These are phyloP conservation scores for Rosa hybrid DNA, from an alignment of 331 rosid species.

Conservation along the genomic window DNA sequence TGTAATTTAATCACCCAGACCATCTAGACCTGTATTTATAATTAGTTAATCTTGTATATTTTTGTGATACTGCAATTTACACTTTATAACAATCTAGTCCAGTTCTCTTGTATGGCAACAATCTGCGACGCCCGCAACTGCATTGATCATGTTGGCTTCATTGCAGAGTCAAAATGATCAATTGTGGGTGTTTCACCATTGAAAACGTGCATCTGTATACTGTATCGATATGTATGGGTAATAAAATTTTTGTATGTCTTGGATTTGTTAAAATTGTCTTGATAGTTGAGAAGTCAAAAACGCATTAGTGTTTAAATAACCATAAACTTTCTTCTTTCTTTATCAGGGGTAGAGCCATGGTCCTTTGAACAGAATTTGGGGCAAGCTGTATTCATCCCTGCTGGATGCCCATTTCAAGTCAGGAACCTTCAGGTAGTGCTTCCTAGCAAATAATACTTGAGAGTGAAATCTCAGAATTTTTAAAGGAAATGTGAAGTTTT, in stretches of 20 bases:
- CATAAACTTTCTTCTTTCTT: slow-evolving; percentile 28
- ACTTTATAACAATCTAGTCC: neutral
- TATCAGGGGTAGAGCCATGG: slow-evolving; percentile 92
- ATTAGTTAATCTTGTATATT: neutral
- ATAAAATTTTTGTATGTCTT: neutral
- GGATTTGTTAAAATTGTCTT: neutral
- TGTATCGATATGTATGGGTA: neutral
- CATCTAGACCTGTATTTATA: neutral
- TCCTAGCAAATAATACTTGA: neutral
- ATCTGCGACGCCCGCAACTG: neutral
- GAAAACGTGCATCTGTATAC: neutral
- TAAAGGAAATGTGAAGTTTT: neutral
- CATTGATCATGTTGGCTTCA: neutral
- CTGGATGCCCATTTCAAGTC: slow-evolving; percentile 96
- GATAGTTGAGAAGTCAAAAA: neutral
- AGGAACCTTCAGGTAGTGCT: slow-evolving; percentile 69
- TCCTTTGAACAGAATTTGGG: slow-evolving; percentile 89
- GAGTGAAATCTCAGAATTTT: neutral
- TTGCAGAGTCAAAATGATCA: neutral
- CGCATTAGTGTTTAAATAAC: neutral
- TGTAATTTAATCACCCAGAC: neutral
- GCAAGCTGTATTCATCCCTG: slow-evolving; percentile 90
- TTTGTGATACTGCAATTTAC: neutral
- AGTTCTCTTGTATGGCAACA: neutral
- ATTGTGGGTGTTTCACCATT: neutral